Conservation (phyloP, 2,329 filamentous ascomycete species). For the Sclerotinia nivalis region DNA sequence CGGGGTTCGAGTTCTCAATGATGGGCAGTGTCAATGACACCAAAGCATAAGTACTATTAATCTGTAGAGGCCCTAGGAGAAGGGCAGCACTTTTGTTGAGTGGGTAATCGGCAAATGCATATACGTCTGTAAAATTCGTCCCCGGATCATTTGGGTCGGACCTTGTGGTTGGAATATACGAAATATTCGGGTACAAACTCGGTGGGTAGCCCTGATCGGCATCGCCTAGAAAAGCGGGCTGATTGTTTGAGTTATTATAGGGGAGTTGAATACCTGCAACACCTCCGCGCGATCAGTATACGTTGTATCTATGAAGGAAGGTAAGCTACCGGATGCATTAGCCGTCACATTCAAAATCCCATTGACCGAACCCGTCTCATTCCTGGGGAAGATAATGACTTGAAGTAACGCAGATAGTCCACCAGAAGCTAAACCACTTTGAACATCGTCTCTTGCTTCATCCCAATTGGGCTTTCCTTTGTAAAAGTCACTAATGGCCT, state of each 20-base stretch:
- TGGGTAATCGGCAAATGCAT: constrained; percentile 39
- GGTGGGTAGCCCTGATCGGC: constrained; percentile 67
- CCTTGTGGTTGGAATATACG: constrained; percentile 48
- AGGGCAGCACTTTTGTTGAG: constrained; percentile 56
- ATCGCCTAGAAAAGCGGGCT: constrained; percentile 56
- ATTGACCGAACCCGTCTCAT: constrained; percentile 55
- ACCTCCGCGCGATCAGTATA: constrained; percentile 20
- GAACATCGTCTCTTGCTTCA: constrained; percentile 62
- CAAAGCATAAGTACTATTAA: constrained; percentile 73
- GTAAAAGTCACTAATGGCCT: constrained; percentile 54
- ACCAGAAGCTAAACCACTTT: constrained; percentile 64
- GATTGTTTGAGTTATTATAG: constrained; percentile 57
- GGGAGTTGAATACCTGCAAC: constrained; percentile 59
- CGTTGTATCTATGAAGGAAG: neutral
- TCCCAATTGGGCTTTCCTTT: constrained; percentile 64
- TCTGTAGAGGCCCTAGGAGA: constrained; percentile 72
- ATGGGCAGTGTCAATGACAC: constrained; percentile 81
- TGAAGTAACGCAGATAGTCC: constrained; percentile 62
- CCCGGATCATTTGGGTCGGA: constrained; percentile 30
- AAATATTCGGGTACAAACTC: constrained; percentile 75
- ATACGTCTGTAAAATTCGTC: constrained; percentile 17
- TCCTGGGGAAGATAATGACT: constrained; percentile 70
- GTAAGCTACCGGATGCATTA: constrained; percentile 39
- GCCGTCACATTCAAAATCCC: constrained; percentile 67
- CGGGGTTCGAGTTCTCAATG: constrained; percentile 61